Evolutionary conservation across 78 protist species (phyloP).

Genomic region (Goniomonas avonlea): DNA sequence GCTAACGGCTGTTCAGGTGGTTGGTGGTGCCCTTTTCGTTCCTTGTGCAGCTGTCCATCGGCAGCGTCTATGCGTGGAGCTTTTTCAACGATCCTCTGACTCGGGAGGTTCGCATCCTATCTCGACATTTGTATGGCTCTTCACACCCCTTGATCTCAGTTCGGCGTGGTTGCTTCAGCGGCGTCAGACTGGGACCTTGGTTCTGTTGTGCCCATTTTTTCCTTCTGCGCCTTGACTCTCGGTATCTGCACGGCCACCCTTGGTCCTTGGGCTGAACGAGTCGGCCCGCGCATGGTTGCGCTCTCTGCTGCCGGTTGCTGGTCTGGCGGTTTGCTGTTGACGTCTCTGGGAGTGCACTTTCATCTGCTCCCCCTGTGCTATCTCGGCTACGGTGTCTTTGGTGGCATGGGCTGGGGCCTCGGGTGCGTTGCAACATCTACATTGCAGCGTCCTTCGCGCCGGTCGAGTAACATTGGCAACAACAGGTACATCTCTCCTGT

Average conservation of each 20-base stretch:
- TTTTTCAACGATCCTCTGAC: neutral
- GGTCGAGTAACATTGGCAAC: too few species aligned
- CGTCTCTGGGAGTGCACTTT: neutral
- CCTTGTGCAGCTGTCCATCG: constrained; percentile 23
- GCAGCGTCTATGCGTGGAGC: constrained; percentile 20
- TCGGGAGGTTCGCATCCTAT: too few species aligned
- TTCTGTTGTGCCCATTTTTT: neutral
- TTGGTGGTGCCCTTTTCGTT: too few species aligned
- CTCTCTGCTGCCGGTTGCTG: neutral
- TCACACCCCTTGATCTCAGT: too few species aligned
- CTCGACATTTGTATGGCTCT: too few species aligned
- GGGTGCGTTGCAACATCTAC: constrained; percentile 18
- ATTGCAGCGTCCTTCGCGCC: too few species aligned
- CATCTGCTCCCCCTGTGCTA: neutral
- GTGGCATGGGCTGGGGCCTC: neutral
- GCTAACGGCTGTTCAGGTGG: too few species aligned
- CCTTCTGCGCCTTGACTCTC: neutral
- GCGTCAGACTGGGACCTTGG: neutral
- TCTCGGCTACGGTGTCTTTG: constrained; percentile 2
- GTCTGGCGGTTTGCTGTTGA: neutral
- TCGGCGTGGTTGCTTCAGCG: neutral
- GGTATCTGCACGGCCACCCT: neutral
- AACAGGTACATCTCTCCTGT: constrained; percentile 34
- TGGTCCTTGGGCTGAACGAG: neutral
- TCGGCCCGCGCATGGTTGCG: neutral